Conservation (phyloP, 768 basidiomycete species). For the Amanita pallidorosea region DNA sequence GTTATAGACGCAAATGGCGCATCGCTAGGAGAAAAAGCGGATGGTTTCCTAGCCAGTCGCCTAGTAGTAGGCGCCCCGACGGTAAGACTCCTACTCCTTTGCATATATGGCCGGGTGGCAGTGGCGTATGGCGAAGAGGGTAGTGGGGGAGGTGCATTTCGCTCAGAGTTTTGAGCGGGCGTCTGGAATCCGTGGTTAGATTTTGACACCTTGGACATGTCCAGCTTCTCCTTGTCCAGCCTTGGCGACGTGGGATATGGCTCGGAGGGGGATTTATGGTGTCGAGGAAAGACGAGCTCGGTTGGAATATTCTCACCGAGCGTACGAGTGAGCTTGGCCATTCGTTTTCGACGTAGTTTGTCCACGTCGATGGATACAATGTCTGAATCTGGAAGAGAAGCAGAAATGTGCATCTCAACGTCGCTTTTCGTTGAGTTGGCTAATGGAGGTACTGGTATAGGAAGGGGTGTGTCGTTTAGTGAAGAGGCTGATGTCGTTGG, state of each 20-base stretch:
- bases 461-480: neutral
- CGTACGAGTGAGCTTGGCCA: constrained; percentile 41
- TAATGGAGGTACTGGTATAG: neutral
- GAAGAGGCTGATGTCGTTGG: neutral
- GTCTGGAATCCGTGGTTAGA: neutral
- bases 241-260: neutral
- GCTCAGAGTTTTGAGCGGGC: neutral
- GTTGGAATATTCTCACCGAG: constrained; percentile 42
- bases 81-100: neutral
- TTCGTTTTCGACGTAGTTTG: constrained; percentile 19
- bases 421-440: neutral
- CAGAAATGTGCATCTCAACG: neutral
- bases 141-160: neutral
- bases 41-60: neutral
- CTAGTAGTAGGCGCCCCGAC: neutral
- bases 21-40: neutral
- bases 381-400: neutral
- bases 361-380: neutral
- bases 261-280: neutral
- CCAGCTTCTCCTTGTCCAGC: neutral
- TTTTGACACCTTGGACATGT: neutral
- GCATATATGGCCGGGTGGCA: neutral
- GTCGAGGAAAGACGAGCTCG: constrained; percentile 27
- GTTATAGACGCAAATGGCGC: neutral
- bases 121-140: neutral